These are phyloP conservation scores for Solanum microdontum DNA, from an alignment of 257 asterid genomes.

Conservation along the genomic window DNA sequence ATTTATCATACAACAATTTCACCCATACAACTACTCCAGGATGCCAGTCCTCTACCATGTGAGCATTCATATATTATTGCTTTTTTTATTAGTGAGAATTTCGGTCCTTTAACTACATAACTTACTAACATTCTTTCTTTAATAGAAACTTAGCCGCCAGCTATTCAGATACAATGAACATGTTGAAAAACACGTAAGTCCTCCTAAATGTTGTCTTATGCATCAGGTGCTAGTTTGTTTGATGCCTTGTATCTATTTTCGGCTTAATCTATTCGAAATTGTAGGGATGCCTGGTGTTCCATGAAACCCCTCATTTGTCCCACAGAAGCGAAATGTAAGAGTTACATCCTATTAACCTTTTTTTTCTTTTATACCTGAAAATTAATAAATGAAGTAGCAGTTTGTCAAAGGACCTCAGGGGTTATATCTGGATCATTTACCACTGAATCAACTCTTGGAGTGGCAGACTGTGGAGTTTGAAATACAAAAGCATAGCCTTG, in stretches of 20 bases:
- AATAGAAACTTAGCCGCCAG: slow-evolving; percentile 75
- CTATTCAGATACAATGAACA: slow-evolving; percentile 29
- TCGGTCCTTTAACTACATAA: neutral
- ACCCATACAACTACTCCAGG: slow-evolving; percentile 18
- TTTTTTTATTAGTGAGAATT: neutral
- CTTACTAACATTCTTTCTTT: slow-evolving; percentile 1
- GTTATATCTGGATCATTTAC: neutral
- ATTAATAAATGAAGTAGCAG: neutral
- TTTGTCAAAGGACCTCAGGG: neutral
- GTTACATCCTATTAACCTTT: neutral
- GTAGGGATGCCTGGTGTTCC: slow-evolving; percentile 59
- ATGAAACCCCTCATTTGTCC: slow-evolving; percentile 58
- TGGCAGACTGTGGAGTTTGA: neutral
- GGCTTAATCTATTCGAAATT: neutral
- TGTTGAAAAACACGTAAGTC: slow-evolving; percentile 32
- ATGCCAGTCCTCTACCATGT: slow-evolving; percentile 44
- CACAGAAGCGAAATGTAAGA: slow-evolving; percentile 32
- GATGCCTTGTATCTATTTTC: neutral
- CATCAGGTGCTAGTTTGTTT: neutral
- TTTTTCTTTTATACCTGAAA: neutral
- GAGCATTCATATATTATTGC: slow-evolving; percentile 10
- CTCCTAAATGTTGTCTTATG: neutral
- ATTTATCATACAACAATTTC: slow-evolving; percentile 77
- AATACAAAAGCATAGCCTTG: neutral
- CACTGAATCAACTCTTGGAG: neutral